These are phyloP conservation scores for Aspergillus sp. DNA, from an alignment of 2,329 filamentous ascomycete species.

Conservation along the genomic window DNA sequence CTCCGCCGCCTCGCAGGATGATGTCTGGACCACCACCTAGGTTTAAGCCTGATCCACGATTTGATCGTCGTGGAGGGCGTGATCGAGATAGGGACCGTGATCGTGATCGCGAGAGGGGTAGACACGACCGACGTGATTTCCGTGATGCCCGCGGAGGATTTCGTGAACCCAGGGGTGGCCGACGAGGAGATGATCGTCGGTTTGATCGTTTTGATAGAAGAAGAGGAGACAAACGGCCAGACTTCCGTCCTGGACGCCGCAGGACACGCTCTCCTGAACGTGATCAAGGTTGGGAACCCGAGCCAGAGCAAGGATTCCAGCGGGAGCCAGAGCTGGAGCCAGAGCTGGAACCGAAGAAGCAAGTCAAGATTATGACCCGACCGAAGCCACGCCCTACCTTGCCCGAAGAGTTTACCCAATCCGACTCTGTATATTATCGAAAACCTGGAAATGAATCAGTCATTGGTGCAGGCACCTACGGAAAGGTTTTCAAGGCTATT, in stretches of 20 bases:
- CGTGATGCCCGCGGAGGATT: constrained; percentile 20
- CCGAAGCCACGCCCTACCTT: constrained; percentile 66
- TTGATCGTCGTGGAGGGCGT: constrained; percentile 37
- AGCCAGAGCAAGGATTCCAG: constrained; percentile 16
- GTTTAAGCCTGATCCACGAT: constrained; percentile 35
- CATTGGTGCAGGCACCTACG: constrained; percentile 90
- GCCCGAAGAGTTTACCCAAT: constrained; percentile 63
- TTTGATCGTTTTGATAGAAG: constrained; percentile 36
- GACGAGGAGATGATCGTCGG: constrained; percentile 35
- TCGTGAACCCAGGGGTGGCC: constrained; percentile 22
- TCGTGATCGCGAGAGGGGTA: constrained; percentile 21
- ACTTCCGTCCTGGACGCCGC: constrained; percentile 41
- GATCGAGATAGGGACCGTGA: constrained; percentile 28
- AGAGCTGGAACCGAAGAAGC: constrained; percentile 42
- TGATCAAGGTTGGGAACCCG: constrained; percentile 41
- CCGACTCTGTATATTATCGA: constrained; percentile 86
- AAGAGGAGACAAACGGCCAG: constrained; percentile 26
- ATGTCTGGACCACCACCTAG: constrained; percentile 30
- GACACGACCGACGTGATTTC: constrained; percentile 29
- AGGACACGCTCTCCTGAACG: constrained; percentile 41
- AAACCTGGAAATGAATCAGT: constrained; percentile 98
- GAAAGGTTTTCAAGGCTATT: constrained; percentile 88
- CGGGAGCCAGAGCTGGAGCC: not conserved
- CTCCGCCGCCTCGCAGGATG: constrained; percentile 31
- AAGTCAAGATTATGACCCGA: constrained; percentile 63